Evolutionary conservation across 1,284 basidiomycete species (phyloP).

Genomic region (Pseudozyma sp.): DNA sequence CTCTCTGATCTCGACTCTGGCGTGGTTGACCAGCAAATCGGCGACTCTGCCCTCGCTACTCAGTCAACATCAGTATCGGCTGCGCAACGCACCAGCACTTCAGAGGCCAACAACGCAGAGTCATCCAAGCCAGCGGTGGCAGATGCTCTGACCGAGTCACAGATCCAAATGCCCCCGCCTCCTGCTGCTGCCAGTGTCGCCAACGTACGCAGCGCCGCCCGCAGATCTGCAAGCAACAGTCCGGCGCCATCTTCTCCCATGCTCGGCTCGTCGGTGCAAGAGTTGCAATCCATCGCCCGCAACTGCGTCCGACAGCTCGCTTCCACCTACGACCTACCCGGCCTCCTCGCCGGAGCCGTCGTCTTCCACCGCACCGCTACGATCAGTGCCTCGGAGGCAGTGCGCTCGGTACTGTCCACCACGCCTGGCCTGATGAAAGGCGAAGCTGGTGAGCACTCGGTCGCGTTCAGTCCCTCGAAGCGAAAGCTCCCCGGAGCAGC

Average conservation of each 20-base stretch:
- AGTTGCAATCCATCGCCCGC: slow-evolving; percentile 46
- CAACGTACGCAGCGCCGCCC: slow-evolving; percentile 29
- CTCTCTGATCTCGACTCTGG: slow-evolving; percentile 36
- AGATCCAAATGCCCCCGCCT: slow-evolving; percentile 54
- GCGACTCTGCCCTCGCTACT: slow-evolving; percentile 21
- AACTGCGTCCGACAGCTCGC: slow-evolving; percentile 54
- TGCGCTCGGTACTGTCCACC: slow-evolving; percentile 60
- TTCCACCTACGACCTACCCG: slow-evolving; percentile 64
- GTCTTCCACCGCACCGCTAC: slow-evolving; percentile 68
- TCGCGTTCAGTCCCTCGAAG: slow-evolving; percentile 51
- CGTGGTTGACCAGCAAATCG: slow-evolving; percentile 34
- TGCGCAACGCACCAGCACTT: slow-evolving; percentile 10
- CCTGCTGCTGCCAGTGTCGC: slow-evolving; percentile 15
- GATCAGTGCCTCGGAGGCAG: slow-evolving; percentile 63
- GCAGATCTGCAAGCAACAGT: slow-evolving; percentile 48
- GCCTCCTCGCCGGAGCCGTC: slow-evolving; percentile 64
- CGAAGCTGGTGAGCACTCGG: slow-evolving; percentile 56
- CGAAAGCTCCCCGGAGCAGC: slow-evolving; percentile 35
- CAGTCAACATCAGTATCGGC: slow-evolving; percentile 4
- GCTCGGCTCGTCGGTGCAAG: slow-evolving; percentile 33
- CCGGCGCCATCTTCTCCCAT: slow-evolving; percentile 37
- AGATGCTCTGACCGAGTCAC: slow-evolving; percentile 40
- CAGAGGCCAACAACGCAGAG: slow-evolving; percentile 16
- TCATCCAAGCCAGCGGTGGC: slow-evolving; percentile 11
- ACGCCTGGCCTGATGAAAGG: slow-evolving; percentile 64